Evolutionary conservation across 768 basidiomycete species (phyloP), one percentile per base, ranked within the genome.

Genomic region (Gelatoporia subvermispora): DNA sequence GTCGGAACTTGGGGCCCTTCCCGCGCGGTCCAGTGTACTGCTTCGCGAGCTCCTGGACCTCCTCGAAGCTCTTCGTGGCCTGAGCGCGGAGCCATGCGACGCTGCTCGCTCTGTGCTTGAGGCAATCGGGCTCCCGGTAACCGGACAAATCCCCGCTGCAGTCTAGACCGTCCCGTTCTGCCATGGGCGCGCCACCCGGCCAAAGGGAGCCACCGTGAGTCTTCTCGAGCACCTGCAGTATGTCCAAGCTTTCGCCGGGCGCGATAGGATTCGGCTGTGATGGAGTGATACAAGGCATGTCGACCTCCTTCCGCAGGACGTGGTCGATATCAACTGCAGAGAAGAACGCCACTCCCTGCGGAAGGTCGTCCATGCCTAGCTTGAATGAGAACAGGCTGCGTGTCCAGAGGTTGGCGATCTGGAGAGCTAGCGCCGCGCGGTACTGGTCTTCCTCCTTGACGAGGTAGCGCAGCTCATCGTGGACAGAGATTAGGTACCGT

Each of bases 401-500:
- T 4, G 94, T 97, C 95, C 96, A 98, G 1, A 96, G 65, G 64
- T 99, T 97, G 23, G 93, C 90, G 39, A 99, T 82, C 66, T 99
- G 96, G 43, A 99, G 65, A 0, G 95, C 96, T 9, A 97, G 75
- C 2, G 93, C 88, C 1, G 84, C 82, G n/a, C 94, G 87, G 67
- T 93, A 92, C 57, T 77, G 78, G 69, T 98, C 96, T 52, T 82
- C 81, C 41, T 97, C 93, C 38, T 75, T 77, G 43, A 95, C 93
- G 4, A 99, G 77, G 64, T 96, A 97, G 2, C 96, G 85, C 16
- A 99, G 76, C 66, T 99, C 95, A 65, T 98, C 95, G 66, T 98
- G 96, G 2, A 97, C 93, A 9, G 93, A 97, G 42, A 98, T 85
- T 39, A 99, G 83, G 66, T 95, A 99, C 7, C 96, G 80, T 1